These are phyloP conservation scores for Canariomyces notabilis DNA, from an alignment of 2,329 filamentous ascomycete genomes.

Conservation along the genomic window DNA sequence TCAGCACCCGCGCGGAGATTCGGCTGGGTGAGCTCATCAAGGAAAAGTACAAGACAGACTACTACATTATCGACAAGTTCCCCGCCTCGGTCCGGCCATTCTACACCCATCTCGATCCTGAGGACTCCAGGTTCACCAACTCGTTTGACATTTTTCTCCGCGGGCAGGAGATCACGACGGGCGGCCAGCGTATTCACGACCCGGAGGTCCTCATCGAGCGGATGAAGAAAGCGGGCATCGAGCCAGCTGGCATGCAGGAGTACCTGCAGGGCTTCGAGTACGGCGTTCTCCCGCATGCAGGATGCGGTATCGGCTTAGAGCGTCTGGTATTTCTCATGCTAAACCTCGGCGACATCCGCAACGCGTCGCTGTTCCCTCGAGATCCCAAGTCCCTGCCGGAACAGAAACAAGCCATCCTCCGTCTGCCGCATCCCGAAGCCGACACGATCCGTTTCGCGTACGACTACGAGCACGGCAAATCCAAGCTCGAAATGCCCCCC, in stretches of 20 bases:
- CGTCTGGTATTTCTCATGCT: conserved; percentile 82
- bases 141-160: conserved; percentile 94
- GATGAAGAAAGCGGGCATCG: conserved; percentile 70
- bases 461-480: conserved; percentile 29
- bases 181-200: conserved; percentile 89
- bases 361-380: conserved; percentile 80
- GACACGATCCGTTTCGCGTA: conserved; percentile 67
- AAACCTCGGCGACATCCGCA: conserved; percentile 81
- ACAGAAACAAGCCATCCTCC: conserved; percentile 42
- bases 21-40: conserved; percentile 78
- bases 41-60: conserved; percentile 82
- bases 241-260: conserved; percentile 79
- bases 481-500: conserved; percentile 57
- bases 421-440: conserved; percentile 79
- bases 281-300: conserved; percentile 83
- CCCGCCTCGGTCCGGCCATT: conserved; percentile 79
- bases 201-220: conserved; percentile 67
- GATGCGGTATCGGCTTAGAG: conserved; percentile 85
- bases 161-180: conserved; percentile 87
- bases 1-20: conserved; percentile 82
- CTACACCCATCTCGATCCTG: conserved; percentile 80
- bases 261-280: conserved; percentile 86
- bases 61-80: conserved; percentile 94
- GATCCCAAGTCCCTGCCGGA: conserved; percentile 83
- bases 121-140: conserved; percentile 71